Conservation (phyloP, 2,329 filamentous ascomycete genomes). For the Trichoderma sp. region DNA sequence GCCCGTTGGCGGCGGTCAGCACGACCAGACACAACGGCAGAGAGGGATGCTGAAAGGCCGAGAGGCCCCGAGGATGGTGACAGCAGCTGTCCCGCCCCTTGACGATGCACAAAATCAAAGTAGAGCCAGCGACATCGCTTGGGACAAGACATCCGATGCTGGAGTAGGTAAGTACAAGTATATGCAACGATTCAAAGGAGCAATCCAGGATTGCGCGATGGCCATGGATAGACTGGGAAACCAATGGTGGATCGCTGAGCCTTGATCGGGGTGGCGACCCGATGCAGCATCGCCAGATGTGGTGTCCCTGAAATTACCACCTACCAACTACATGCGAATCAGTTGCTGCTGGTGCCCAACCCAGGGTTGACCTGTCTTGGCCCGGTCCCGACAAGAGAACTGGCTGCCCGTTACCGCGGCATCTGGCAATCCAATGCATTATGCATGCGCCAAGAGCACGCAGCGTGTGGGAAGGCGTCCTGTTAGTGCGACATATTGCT, state of each 20-base stretch:
- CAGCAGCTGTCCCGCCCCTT: not conserved
- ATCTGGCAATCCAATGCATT: not conserved
- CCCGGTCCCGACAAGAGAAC: not conserved
- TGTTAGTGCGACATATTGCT: not conserved
- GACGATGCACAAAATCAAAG: not conserved
- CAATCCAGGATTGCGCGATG: not conserved
- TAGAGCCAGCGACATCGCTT: not conserved
- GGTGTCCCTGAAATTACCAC: conserved; percentile 23
- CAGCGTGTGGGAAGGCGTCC: not conserved
- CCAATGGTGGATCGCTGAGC: conserved; percentile 1
- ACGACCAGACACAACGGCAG: not conserved
- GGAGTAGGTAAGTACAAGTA: not conserved
- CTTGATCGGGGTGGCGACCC: conserved; percentile 12
- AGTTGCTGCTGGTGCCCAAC: conserved; percentile 1
- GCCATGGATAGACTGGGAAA: not conserved
- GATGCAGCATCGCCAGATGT: conserved; percentile 16
- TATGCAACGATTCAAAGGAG: not conserved
- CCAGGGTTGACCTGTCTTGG: not conserved
- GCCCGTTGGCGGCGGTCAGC: not conserved
- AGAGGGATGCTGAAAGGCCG: conserved; percentile 16
- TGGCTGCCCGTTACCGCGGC: not conserved
- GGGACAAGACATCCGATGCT: not conserved
- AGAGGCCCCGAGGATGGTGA: conserved; percentile 16
- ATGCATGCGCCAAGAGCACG: not conserved
- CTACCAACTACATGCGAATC: conserved; percentile 7